Evolutionary conservation across 1,284 basidiomycete genomes (phyloP).

Genomic region (Austropuccinia psidii): DNA sequence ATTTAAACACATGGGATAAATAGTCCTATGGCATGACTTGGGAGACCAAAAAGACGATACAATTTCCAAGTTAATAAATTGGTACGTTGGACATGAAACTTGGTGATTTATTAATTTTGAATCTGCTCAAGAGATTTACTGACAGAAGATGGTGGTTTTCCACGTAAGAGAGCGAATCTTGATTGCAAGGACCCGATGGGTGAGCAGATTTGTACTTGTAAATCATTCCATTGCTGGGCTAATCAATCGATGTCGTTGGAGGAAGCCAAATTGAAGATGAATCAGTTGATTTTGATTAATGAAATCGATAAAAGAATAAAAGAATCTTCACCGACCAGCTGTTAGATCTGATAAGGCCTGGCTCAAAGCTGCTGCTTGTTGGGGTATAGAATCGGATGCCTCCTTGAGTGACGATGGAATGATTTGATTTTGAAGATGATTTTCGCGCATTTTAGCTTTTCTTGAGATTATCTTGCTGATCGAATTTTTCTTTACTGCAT

Average conservation of each 20-base stretch:
- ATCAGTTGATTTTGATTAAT: neutral
- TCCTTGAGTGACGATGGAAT: conserved; percentile 35
- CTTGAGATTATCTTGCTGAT: too few species aligned
- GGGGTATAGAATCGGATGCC: conserved; percentile 33
- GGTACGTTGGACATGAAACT: neutral
- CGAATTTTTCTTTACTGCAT: too few species aligned
- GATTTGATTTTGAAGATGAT: too few species aligned
- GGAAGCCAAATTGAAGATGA: neutral
- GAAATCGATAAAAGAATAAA: neutral
- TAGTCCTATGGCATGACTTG: neutral
- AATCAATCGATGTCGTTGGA: too few species aligned
- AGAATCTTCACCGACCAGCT: conserved; percentile 38
- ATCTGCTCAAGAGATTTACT: neutral
- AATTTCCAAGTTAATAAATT: neutral
- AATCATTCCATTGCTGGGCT: conserved; percentile 41
- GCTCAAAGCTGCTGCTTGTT: conserved; percentile 44
- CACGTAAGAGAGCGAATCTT: neutral
- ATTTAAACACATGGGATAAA: conserved; percentile 10
- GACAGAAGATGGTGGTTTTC: neutral
- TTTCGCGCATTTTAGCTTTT: too few species aligned
- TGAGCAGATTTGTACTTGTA: conserved; percentile 38
- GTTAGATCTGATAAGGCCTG: conserved; percentile 47
- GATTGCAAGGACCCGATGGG: neutral
- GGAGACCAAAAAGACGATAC: neutral
- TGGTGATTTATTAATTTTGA: neutral